Evolutionary conservation across 345 rosid genomes (phyloP), one percentile per base, ranked within the genome.

Genomic region (Isatis tinctoria): DNA sequence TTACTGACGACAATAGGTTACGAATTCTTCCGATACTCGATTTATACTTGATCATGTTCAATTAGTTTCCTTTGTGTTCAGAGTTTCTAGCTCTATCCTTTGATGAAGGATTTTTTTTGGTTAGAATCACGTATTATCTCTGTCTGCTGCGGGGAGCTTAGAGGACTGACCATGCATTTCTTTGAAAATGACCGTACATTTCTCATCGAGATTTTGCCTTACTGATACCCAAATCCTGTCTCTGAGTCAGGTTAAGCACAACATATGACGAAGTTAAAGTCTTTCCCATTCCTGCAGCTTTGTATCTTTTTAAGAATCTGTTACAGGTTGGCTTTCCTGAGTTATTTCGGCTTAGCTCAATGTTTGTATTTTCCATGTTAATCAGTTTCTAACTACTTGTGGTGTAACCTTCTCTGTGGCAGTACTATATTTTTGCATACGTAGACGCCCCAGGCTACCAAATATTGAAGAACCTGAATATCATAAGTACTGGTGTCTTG

Each of bases 371-470:
- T 43, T 71, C 11, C 14, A 17, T 65, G 60, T 62, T 8, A 26
- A 39, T 58, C 45, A 16, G 64, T 72, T 59, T 72, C 63, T 78
- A 14, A 72, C 73, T 59, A 48, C 51, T 41, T 78, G 58, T 69
- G 22, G 17, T 71, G 16, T 57, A 24, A 56, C 16, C 13, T 74
- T 49, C 57, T 80, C 2, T 70, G 56, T 82, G 77, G 87, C 87
- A 90, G 97, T 95, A 95, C 81, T 95, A 95, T 82, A 95, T 95
- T 80, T 92, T 95, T 85, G 94, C 99, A 11, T 95, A 95, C 59
- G 97, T 90, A 52, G 96, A 90, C 64, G 99, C 99, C 24, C 98
- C 98, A 4, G 99, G 98, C 58, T 92, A 95, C 75, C 99, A 92
- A 83, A 95, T 95, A 82, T 82, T 88, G 84, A 95, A 95, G 94